Percentiles rank a stretch among this genome's conserved stretches.
These are phyloP conservation scores for Centaurea solstitialis DNA, from an alignment of 129 eudicot species.

Conservation along the genomic window DNA sequence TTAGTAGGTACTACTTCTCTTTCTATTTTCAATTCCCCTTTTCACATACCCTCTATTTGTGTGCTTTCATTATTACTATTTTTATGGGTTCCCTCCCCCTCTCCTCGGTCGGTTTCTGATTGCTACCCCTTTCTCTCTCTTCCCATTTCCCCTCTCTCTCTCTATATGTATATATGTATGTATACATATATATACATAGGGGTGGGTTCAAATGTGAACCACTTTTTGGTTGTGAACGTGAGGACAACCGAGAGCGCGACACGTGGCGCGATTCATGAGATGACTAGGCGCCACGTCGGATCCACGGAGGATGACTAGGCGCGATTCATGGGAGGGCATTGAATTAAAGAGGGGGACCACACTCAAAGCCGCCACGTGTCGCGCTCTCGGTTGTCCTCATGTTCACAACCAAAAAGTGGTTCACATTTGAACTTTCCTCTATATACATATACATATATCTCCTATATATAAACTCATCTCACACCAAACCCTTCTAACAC, in stretches of 20 bases:
- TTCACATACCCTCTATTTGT: slow-evolving; percentile 25
- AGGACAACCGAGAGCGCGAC: too few species aligned
- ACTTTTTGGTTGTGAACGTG: too few species aligned
- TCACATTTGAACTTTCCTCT: too few species aligned
- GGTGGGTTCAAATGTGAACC: too few species aligned
- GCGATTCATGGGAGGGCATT: too few species aligned
- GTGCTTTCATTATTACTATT: slow-evolving; percentile 27
- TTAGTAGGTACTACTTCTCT: slow-evolving; percentile 14
- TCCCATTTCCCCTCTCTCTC: slow-evolving; percentile 4
- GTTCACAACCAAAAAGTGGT: too few species aligned
- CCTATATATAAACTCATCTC: slow-evolving; percentile 20
- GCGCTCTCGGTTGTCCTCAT: too few species aligned
- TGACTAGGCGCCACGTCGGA: too few species aligned
- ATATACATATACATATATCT: not conserved
- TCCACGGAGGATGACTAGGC: too few species aligned
- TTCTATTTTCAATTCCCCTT: not conserved
- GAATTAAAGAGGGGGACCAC: too few species aligned
- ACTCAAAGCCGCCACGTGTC: too few species aligned
- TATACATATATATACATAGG: not conserved
- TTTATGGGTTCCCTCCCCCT: slow-evolving; percentile 17
- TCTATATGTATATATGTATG: slow-evolving; percentile 17
- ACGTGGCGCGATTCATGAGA: too few species aligned
- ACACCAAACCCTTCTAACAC: slow-evolving; percentile 34
- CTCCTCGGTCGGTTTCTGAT: slow-evolving; percentile 29
- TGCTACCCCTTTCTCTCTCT: slow-evolving; percentile 6